Evolutionary conservation across 2,329 filamentous ascomycete genomes (phyloP).

Genomic region (Cladosporium oxysporum): DNA sequence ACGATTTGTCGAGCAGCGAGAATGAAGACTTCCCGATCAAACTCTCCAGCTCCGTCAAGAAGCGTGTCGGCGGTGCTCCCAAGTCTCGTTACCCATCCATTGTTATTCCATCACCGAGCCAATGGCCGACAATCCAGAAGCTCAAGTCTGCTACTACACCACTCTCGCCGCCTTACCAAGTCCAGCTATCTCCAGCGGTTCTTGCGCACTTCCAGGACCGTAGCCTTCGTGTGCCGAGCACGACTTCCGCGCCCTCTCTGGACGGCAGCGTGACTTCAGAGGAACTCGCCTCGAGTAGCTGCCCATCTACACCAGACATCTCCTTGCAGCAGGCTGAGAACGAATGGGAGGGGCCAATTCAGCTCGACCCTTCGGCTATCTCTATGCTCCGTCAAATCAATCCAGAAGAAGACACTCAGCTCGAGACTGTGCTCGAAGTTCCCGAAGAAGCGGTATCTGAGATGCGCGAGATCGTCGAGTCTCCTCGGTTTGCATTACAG

Average conservation of each 20-base stretch:
- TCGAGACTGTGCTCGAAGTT: slow-evolving; percentile 43
- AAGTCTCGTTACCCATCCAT: slow-evolving; percentile 58
- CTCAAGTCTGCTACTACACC: slow-evolving; percentile 45
- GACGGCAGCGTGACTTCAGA: slow-evolving; percentile 89
- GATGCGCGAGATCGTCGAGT: slow-evolving; percentile 62
- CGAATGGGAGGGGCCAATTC: slow-evolving; percentile 61
- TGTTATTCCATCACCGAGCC: slow-evolving; percentile 59
- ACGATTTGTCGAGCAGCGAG: slow-evolving; percentile 83
- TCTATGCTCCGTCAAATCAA: slow-evolving; percentile 77
- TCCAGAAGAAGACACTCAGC: slow-evolving; percentile 43
- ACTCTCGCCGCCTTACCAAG: slow-evolving; percentile 52
- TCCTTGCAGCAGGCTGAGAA: slow-evolving; percentile 54
- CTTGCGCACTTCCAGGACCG: slow-evolving; percentile 67
- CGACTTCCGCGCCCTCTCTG: slow-evolving; percentile 81
- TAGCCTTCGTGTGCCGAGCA: slow-evolving; percentile 66
- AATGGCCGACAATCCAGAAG: slow-evolving; percentile 59
- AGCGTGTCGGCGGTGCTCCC: slow-evolving; percentile 33
- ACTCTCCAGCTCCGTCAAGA: slow-evolving; percentile 55
- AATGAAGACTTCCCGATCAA: slow-evolving; percentile 56
- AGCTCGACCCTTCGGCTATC: slow-evolving; percentile 76
- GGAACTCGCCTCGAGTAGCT: slow-evolving; percentile 79
- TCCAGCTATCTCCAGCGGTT: slow-evolving; percentile 46
- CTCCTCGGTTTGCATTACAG: slow-evolving; percentile 45
- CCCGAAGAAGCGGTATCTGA: slow-evolving; percentile 52
- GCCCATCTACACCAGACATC: slow-evolving; percentile 79